A percentile compares a stretch with the other conserved stretches of the same genome.
These are phyloP conservation scores for Phaeomoniella chlamydospora DNA, from an alignment of 2,329 filamentous ascomycete species.

Conservation along the genomic window DNA sequence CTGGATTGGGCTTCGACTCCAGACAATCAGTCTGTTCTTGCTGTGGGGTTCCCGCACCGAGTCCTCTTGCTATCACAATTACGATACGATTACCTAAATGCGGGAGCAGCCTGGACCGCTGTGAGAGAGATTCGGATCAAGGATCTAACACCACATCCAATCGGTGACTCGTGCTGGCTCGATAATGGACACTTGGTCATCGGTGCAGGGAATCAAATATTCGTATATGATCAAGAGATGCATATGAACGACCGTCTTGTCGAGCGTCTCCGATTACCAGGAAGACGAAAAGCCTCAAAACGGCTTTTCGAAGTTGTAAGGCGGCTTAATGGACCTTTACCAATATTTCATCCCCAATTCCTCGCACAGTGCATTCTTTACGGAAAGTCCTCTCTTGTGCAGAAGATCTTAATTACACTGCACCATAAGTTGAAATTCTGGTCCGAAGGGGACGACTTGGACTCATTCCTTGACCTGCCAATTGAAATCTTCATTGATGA, in stretches of 20 bases:
- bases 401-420: constrained; percentile 57
- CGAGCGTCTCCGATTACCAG: constrained; percentile 35
- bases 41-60: constrained; percentile 81
- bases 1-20: constrained; percentile 91
- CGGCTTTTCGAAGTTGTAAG: constrained; percentile 74
- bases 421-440: constrained; percentile 70
- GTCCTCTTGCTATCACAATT: constrained; percentile 74
- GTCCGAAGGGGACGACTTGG: constrained; percentile 64
- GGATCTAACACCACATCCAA: constrained; percentile 73
- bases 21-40: constrained; percentile 74
- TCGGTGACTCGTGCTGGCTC: constrained; percentile 87
- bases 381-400: constrained; percentile 60
- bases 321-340: constrained; percentile 71
- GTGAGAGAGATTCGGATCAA: constrained; percentile 71
- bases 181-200: constrained; percentile 73
- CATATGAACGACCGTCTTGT: constrained; percentile 47
- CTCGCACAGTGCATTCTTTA: constrained; percentile 73
- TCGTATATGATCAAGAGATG: constrained; percentile 67
- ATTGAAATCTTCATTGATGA: constrained; percentile 33
- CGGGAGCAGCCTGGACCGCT: constrained; percentile 76
- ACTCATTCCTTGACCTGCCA: constrained; percentile 56
- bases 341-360: constrained; percentile 85
- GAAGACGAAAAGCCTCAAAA: constrained; percentile 34
- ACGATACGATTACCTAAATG: constrained; percentile 81
- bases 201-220: constrained; percentile 80